Conservation (phyloP, 2,329 filamentous ascomycete genomes). For the Paracorniculantispora psalliotae region DNA sequence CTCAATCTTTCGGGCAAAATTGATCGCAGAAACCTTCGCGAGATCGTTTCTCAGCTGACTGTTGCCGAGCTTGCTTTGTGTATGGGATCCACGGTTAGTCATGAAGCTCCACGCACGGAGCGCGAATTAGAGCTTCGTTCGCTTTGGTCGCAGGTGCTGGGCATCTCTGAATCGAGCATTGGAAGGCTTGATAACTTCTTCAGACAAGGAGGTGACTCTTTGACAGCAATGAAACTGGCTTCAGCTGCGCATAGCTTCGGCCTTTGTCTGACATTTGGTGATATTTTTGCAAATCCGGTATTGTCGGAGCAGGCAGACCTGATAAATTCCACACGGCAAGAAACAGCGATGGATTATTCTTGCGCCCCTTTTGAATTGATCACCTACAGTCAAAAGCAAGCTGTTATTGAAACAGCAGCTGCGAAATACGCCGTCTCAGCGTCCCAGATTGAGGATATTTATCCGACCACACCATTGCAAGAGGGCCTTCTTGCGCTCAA, state of each 20-base stretch:
- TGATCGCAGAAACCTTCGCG: background rate
- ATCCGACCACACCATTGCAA: constrained; percentile 35
- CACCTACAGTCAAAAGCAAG: background rate
- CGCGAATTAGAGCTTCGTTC: constrained; percentile 14
- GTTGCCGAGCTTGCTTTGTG: background rate
- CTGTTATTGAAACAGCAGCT: constrained; percentile 13
- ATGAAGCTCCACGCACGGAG: background rate
- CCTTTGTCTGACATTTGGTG: constrained; percentile 26
- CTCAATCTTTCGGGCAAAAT: background rate
- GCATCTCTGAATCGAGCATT: constrained; percentile 26
- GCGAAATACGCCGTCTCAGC: constrained; percentile 23
- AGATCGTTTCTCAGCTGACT: background rate
- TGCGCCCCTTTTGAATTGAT: background rate
- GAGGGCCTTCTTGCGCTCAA: constrained; percentile 33
- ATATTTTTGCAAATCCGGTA: constrained; percentile 19
- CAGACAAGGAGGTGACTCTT: constrained; percentile 38
- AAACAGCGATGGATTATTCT: background rate
- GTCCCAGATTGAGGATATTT: constrained; percentile 30
- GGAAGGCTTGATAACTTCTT: constrained; percentile 31
- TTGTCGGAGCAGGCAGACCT: background rate
- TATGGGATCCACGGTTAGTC: background rate
- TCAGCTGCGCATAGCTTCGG: constrained; percentile 30
- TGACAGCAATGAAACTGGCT: constrained; percentile 37
- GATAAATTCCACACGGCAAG: background rate
- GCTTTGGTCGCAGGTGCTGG: constrained; percentile 39